Conservation (phyloP, 2,329 filamentous ascomycete genomes). For the Ophiostoma triangulosporum region DNA sequence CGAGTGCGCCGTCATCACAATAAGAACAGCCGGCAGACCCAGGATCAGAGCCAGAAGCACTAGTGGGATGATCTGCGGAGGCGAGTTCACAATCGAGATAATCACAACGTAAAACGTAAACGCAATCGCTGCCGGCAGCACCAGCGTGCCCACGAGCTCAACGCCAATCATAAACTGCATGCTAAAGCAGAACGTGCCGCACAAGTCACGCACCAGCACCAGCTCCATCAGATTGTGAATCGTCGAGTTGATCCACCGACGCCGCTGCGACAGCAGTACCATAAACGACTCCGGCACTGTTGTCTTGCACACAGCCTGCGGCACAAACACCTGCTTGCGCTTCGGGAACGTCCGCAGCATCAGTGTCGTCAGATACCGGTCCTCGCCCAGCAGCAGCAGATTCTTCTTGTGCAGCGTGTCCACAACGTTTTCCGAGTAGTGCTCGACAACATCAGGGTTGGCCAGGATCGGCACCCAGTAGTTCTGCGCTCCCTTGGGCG, state of each 20-base stretch:
- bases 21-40: slow-evolving; percentile 81
- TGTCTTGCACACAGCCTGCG: slow-evolving; percentile 97
- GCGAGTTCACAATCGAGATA: slow-evolving; percentile 65
- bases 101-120: slow-evolving; percentile 95
- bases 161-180: slow-evolving; percentile 99
- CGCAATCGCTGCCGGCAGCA: slow-evolving; percentile 87
- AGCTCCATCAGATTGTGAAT: slow-evolving; percentile 98
- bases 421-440: slow-evolving; percentile 98
- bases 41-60: slow-evolving; percentile 81
- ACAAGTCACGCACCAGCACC: slow-evolving; percentile 86
- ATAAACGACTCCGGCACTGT: slow-evolving; percentile 87
- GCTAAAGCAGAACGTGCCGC: slow-evolving; percentile 98
- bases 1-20: slow-evolving; percentile 85
- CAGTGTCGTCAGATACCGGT: slow-evolving; percentile 88
- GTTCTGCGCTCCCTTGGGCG: slow-evolving; percentile 94
- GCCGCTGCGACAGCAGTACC: slow-evolving; percentile 84
- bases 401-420: slow-evolving; percentile 99
- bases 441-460: slow-evolving; percentile 96
- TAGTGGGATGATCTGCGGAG: slow-evolving; percentile 77
- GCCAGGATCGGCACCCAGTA: slow-evolving; percentile 99
- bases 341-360: slow-evolving; percentile 99
- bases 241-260: slow-evolving; percentile 98
- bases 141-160: slow-evolving; percentile 85
- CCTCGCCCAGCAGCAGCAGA: slow-evolving; percentile 76
- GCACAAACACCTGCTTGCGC: slow-evolving; percentile 96